Conservation (phyloP, 768 basidiomycete genomes). For the Cystofilobasidium ferigula region DNA sequence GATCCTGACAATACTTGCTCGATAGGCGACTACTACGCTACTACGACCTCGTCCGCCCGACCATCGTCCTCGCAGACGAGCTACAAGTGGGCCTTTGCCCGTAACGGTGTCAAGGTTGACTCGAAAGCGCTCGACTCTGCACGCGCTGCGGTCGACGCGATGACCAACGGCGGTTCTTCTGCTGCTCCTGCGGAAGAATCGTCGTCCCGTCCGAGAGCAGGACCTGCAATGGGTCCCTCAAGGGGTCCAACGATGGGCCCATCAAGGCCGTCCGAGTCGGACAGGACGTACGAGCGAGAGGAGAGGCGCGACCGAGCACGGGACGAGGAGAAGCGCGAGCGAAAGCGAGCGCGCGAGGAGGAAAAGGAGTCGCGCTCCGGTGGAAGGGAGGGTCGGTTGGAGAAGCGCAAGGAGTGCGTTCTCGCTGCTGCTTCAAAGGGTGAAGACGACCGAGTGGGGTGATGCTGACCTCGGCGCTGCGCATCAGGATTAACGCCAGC, state of each 20-base stretch:
- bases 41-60: conserved; percentile 6
- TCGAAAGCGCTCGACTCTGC: conserved; percentile 10
- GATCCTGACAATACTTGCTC: not conserved
- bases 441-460: too few relatives aligned
- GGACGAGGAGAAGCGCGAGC: conserved; percentile 14
- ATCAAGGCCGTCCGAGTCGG: not conserved
- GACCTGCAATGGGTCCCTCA: not conserved
- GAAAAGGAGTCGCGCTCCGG: conserved; percentile 19
- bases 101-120: conserved; percentile 1
- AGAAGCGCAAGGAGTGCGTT: conserved; percentile 16
- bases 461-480: not conserved
- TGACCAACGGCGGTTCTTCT: conserved; percentile 7
- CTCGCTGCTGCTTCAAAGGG: not conserved
- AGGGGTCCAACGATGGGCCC: conserved; percentile 12
- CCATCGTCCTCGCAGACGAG: conserved; percentile 22
- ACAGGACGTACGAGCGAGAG: conserved; percentile 11
- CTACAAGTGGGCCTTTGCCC: conserved; percentile 25
- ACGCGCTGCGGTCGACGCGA: conserved; percentile 13
- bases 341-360: conserved; percentile 7
- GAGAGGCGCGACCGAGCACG: not conserved
- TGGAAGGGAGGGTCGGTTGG: conserved; percentile 21
- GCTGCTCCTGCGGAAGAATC: not conserved
- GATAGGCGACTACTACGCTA: conserved; percentile 7
- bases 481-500: conserved; percentile 4
- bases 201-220: not conserved